A percentile compares a stretch with the other conserved stretches of the same genome.
Conservation (phyloP, 1,284 basidiomycete species). For the Takashimella koratensis region DNA sequence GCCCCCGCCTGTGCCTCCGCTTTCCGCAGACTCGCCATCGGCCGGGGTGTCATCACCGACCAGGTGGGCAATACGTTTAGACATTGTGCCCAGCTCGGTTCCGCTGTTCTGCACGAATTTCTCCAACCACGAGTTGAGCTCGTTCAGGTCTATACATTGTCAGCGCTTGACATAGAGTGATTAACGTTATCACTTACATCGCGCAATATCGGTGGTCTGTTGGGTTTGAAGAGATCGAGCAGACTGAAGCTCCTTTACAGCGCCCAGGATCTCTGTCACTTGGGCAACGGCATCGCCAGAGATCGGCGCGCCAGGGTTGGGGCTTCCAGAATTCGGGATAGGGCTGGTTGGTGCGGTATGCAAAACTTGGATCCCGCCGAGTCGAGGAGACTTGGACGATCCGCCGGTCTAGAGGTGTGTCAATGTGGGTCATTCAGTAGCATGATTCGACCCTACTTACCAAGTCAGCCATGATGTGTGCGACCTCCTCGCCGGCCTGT, state of each 20-base stretch:
- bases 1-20: background rate
- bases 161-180: background rate
- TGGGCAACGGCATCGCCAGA: slow-evolving; percentile 24
- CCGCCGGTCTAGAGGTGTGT: slow-evolving; percentile 20
- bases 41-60: slow-evolving; percentile 49
- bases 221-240: slow-evolving; percentile 36
- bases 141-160: slow-evolving; percentile 44
- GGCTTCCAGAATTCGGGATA: background rate
- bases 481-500: slow-evolving; percentile 31
- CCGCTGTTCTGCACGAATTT: slow-evolving; percentile 70
- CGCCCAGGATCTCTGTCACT: slow-evolving; percentile 30
- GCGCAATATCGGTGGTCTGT: slow-evolving; percentile 45
- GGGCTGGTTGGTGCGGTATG: slow-evolving; percentile 23
- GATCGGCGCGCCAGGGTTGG: background rate
- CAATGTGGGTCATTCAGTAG: too few relatives aligned
- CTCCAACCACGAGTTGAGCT: slow-evolving; percentile 63
- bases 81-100: slow-evolving; percentile 63
- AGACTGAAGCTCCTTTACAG: slow-evolving; percentile 38
- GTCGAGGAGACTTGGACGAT: slow-evolving; percentile 25
- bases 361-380: slow-evolving; percentile 28
- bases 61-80: slow-evolving; percentile 60
- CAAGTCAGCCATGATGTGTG: slow-evolving; percentile 35
- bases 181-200: slow-evolving; percentile 30
- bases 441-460: slow-evolving; percentile 25
- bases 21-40: slow-evolving; percentile 5